Percentiles rank a stretch among this genome's conserved stretches.
Evolutionary conservation across 2,329 filamentous ascomycete species (phyloP).

Genomic region (Fusarium paranaense): DNA sequence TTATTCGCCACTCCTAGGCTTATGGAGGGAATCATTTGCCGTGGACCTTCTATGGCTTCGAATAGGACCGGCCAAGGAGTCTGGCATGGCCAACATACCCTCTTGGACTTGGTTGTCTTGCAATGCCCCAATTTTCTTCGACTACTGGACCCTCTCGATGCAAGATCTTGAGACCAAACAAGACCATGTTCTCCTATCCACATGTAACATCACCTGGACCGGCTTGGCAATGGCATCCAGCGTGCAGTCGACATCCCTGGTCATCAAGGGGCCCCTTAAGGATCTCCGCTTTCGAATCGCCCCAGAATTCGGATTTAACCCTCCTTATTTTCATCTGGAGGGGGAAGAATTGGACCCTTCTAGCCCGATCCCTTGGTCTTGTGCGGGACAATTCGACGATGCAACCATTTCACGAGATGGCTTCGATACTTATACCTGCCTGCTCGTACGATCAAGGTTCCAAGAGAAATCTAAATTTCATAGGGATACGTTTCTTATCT

Average conservation of each 20-base stretch:
- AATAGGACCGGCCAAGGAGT: background rate
- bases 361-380: conserved; percentile 2
- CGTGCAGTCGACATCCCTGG: background rate
- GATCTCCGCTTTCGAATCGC: background rate
- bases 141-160: background rate
- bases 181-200: background rate
- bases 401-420: background rate
- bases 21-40: conserved; percentile 6
- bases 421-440: background rate
- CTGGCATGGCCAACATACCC: background rate
- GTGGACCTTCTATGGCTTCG: conserved; percentile 9
- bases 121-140: background rate
- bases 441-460: background rate
- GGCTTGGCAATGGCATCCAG: background rate
- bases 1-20: background rate
- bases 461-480: background rate
- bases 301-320: background rate
- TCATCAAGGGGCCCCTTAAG: background rate
- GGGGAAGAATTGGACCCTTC: background rate
- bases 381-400: conserved; percentile 2
- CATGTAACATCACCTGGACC: background rate
- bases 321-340: background rate
- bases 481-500: conserved; percentile 3
- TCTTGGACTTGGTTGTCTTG: conserved; percentile 26
- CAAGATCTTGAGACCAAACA: background rate